Percentiles rank a stretch among this genome's conserved stretches.
Evolutionary conservation across 2,329 filamentous ascomycete species (phyloP).

Genomic region (Dactylellina haptotyla): DNA sequence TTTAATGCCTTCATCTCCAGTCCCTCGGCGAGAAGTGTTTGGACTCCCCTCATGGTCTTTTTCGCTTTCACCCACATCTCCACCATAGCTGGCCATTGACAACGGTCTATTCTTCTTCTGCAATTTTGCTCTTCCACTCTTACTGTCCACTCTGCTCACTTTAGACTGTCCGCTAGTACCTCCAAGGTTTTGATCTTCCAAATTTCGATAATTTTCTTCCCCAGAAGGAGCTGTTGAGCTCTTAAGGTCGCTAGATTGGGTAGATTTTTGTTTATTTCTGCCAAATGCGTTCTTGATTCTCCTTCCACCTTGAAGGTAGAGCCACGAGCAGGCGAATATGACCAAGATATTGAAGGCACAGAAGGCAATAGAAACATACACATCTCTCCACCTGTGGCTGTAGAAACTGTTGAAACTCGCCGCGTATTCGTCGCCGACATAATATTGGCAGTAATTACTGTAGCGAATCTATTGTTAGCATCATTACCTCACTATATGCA

Average conservation of each 20-base stretch:
- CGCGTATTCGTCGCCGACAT: conserved; percentile 70
- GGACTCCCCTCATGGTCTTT: conserved; percentile 6
- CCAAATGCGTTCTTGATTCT: conserved; percentile 38
- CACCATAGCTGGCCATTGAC: not conserved
- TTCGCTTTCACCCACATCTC: conserved; percentile 8
- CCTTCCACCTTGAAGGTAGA: conserved; percentile 63
- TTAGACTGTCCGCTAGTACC: not conserved
- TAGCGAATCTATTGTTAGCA: not conserved
- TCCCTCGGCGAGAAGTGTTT: conserved; percentile 6
- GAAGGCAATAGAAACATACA: conserved; percentile 66
- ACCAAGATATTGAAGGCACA: conserved; percentile 72
- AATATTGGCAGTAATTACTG: conserved; percentile 72
- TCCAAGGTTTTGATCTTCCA: not conserved
- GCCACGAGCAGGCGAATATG: conserved; percentile 67
- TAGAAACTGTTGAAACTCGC: conserved; percentile 71
- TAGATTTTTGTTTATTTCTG: conserved; percentile 1
- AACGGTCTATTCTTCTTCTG: conserved; percentile 21
- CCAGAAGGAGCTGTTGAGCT: not conserved
- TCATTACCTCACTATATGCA: conserved; percentile 57
- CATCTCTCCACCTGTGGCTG: conserved; percentile 72
- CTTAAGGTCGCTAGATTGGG: not conserved
- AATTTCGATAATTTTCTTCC: not conserved
- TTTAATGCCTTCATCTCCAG: conserved; percentile 32
- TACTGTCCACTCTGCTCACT: conserved; percentile 10
- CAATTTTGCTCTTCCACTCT: conserved; percentile 3